Conservation (phyloP, 176 grass and related monocot species). For the Typha latifolia region DNA sequence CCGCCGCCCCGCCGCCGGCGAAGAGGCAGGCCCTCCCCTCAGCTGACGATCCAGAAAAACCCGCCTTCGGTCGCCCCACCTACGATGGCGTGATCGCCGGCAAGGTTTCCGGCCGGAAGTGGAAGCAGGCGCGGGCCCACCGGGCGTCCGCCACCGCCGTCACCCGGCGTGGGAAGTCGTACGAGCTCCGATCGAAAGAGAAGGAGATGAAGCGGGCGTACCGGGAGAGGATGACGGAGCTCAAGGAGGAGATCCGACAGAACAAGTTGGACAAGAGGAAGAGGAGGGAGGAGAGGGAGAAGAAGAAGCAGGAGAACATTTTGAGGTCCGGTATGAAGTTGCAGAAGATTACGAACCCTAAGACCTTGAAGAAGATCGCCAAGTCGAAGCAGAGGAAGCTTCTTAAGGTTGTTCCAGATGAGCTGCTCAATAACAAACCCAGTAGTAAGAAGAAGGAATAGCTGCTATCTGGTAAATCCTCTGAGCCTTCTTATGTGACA, state of each 20-base stretch:
- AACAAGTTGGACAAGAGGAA: constrained; percentile 81
- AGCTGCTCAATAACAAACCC: constrained; percentile 41
- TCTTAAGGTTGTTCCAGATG: constrained; percentile 79
- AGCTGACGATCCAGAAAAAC: no score
- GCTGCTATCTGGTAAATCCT: background rate
- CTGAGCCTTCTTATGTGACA: no score
- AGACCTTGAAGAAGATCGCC: constrained; percentile 92
- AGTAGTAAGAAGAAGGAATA: background rate
- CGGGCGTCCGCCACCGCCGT: constrained; percentile 60
- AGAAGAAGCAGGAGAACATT: constrained; percentile 82
- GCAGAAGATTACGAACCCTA: constrained; percentile 84
- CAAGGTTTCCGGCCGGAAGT: constrained; percentile 63
- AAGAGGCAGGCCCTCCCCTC: constrained; percentile 26
- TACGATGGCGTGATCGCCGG: constrained; percentile 87
- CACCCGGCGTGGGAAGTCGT: constrained; percentile 41
- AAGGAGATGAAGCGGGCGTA: constrained; percentile 83
- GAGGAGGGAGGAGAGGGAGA: constrained; percentile 75
- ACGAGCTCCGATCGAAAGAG: constrained; percentile 63
- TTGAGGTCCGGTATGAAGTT: constrained; percentile 25
- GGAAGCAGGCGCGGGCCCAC: constrained; percentile 69
- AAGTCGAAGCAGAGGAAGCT: constrained; percentile 81
- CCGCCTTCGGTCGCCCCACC: constrained; percentile 29
- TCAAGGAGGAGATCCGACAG: constrained; percentile 84
- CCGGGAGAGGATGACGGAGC: constrained; percentile 57
- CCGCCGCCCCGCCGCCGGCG: constrained; percentile 16